Percentiles rank a stretch among this genome's conserved stretches.
phyloP scores from a whole-genome alignment of 768 basidiomycete genomes.

The Mycena leptocephala region DNA sequence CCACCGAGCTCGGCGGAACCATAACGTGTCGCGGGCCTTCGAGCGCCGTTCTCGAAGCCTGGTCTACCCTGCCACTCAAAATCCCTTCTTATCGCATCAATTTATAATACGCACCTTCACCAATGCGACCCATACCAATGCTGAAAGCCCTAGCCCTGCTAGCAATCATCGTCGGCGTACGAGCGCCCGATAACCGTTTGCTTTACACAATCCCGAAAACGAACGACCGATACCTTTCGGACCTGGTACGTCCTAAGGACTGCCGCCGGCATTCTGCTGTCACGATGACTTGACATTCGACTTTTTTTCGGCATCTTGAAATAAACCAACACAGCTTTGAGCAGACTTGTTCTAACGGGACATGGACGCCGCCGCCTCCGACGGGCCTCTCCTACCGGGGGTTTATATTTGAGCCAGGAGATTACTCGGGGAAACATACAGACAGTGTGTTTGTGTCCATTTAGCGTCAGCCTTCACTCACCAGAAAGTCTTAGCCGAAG shows the following conservation, averaged over 20 bases:
- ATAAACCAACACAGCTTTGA: slow-evolving; percentile 18
- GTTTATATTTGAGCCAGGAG: slow-evolving; percentile 12
- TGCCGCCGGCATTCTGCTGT: background rate
- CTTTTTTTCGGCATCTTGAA: background rate
- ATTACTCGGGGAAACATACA: slow-evolving; percentile 16
- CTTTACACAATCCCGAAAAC: slow-evolving; percentile 13
- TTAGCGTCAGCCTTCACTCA: background rate
- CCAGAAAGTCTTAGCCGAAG: slow-evolving; percentile 2
- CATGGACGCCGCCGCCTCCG: slow-evolving; percentile 8
- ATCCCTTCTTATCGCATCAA: background rate
- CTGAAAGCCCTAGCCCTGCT: background rate
- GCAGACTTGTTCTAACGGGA: background rate
- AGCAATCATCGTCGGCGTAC: slow-evolving; percentile 4
- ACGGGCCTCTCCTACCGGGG: background rate
- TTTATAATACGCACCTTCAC: background rate
- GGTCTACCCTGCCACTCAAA: background rate
- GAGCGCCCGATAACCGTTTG: slow-evolving; percentile 15
- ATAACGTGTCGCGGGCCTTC: background rate
- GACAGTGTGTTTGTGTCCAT: background rate
- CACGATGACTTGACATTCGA: background rate
- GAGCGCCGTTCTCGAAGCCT: background rate
- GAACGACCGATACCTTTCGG: background rate
- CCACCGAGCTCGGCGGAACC: background rate
- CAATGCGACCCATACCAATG: background rate
- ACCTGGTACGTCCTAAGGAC: background rate